Conservation (phyloP, 148 eudicot species). For the Simmondsia chinensis region DNA sequence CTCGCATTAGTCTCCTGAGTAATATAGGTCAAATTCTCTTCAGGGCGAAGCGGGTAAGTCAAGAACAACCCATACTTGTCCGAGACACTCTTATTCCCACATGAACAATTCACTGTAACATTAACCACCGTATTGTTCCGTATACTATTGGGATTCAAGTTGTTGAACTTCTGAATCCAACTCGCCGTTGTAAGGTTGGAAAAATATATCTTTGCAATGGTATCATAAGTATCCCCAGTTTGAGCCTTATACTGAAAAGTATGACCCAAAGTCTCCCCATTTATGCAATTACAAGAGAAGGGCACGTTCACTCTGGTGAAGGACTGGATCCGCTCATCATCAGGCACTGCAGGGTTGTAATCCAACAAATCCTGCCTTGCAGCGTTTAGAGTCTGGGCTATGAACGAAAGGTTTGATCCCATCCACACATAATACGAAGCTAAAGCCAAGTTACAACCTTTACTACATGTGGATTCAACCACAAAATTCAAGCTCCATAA, state of each 20-base stretch:
- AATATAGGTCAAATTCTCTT: slow-evolving; percentile 26
- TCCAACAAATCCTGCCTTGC: neutral
- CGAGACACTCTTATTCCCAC: slow-evolving; percentile 54
- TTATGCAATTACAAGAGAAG: slow-evolving; percentile 56
- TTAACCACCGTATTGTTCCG: slow-evolving; percentile 27
- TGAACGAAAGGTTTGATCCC: slow-evolving; percentile 17
- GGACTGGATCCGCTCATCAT: slow-evolving; percentile 17
- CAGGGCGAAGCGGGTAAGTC: slow-evolving; percentile 53
- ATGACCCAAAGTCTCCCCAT: slow-evolving; percentile 40
- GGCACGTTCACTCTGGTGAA: slow-evolving; percentile 40
- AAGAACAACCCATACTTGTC: slow-evolving; percentile 54
- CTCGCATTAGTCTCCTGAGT: slow-evolving; percentile 19
- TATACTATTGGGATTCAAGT: slow-evolving; percentile 19
- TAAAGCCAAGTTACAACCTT: slow-evolving; percentile 44
- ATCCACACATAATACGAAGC: slow-evolving; percentile 42
- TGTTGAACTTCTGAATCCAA: slow-evolving; percentile 33
- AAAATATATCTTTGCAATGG: slow-evolving; percentile 23
- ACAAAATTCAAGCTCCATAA: too few relatives aligned
- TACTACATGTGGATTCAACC: slow-evolving; percentile 30
- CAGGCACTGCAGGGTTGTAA: slow-evolving; percentile 36
- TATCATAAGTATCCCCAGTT: slow-evolving; percentile 36
- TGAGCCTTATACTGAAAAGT: slow-evolving; percentile 20
- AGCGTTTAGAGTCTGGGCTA: slow-evolving; percentile 15
- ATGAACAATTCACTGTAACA: slow-evolving; percentile 65
- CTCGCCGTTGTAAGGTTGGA: slow-evolving; percentile 37